phyloP scores from a whole-genome alignment of 805 yeast genomes.

The Candida peoriensis region DNA sequence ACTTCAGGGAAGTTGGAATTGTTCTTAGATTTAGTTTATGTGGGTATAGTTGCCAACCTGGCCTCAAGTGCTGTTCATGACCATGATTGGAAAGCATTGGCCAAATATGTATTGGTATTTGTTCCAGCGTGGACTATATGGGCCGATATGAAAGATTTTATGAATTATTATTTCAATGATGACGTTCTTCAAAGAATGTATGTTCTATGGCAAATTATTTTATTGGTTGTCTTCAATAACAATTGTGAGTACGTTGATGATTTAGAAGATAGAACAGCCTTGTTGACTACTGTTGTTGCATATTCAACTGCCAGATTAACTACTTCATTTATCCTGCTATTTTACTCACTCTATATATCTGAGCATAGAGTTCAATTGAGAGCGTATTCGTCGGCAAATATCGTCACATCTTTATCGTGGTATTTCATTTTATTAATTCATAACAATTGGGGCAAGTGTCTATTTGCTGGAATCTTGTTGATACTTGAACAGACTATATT shows the following conservation, averaged over 20 bases:
- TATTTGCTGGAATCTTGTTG: slow-evolving; percentile 36
- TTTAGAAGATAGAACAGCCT: slow-evolving; percentile 33
- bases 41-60: slow-evolving; percentile 56
- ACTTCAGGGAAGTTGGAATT: slow-evolving; percentile 48
- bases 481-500: slow-evolving; percentile 37
- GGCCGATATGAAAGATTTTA: slow-evolving; percentile 59
- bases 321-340: slow-evolving; percentile 24
- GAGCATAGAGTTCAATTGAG: slow-evolving; percentile 50
- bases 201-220: slow-evolving; percentile 46
- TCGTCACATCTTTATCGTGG: slow-evolving; percentile 40
- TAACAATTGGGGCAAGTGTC: slow-evolving; percentile 39
- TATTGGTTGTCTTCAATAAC: slow-evolving; percentile 49
- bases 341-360: slow-evolving; percentile 39
- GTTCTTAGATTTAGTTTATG: slow-evolving; percentile 59
- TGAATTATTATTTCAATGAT: slow-evolving; percentile 58
- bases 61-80: slow-evolving; percentile 49
- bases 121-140: slow-evolving; percentile 60
- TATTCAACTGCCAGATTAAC: slow-evolving; percentile 36
- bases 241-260: slow-evolving; percentile 37
- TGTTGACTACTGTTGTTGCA: slow-evolving; percentile 29
- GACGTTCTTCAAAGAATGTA: slow-evolving; percentile 50
- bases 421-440: slow-evolving; percentile 44
- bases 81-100: slow-evolving; percentile 42
- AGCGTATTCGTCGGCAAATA: slow-evolving; percentile 28
- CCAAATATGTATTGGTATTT: slow-evolving; percentile 45